Conservation (phyloP, 495 filamentous ascomycete genomes). For the Neurospora cerealis region DNA sequence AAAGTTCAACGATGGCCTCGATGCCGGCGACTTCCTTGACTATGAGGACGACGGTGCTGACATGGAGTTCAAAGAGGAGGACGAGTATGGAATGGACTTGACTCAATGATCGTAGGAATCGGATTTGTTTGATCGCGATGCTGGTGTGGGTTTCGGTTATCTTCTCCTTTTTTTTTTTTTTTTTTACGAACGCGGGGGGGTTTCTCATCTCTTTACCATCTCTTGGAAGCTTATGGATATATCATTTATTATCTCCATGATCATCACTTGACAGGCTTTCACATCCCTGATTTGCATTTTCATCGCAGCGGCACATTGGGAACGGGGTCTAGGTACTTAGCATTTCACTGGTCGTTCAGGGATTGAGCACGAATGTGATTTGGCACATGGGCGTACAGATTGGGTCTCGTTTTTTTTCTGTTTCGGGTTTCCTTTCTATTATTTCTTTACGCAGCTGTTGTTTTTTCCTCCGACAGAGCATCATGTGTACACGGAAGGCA, state of each 20-base stretch:
- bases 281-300: constrained; percentile 2
- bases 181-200: constrained; percentile 1
- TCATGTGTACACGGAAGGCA: not conserved
- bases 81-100: constrained; percentile 75
- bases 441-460: not conserved
- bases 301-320: not conserved
- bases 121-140: not conserved
- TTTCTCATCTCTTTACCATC: constrained; percentile 19
- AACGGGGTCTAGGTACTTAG: constrained; percentile 2
- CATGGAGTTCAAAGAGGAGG: constrained; percentile 81
- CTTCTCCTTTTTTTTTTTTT: not conserved
- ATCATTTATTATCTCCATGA: not conserved
- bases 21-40: constrained; percentile 59
- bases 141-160: not conserved
- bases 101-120: constrained; percentile 18
- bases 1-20: constrained; percentile 43
- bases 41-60: constrained; percentile 52
- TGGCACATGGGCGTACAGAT: not conserved
- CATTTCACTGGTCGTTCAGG: constrained; percentile 14
- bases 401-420: constrained; percentile 4
- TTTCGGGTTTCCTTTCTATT: not conserved
- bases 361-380: constrained; percentile 1
- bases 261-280: not conserved
- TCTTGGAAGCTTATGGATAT: constrained; percentile 1
- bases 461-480: not conserved